Base-by-base conservation (phyloP, 2,329 filamentous ascomycete genomes). In the Stemphylium beticola region DNA sequence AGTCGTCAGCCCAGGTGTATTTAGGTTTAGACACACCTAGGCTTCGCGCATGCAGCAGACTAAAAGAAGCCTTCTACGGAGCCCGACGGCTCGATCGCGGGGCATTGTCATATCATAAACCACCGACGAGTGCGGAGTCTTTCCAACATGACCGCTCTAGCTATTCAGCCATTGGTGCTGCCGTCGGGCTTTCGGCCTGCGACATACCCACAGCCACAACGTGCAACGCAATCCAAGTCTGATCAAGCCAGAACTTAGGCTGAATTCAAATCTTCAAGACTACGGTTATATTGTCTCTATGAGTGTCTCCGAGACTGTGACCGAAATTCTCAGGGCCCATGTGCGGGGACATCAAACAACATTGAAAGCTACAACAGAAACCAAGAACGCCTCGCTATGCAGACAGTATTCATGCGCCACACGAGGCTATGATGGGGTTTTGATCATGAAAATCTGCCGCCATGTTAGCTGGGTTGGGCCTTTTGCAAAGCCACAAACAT, bases 371-470 rank as follows among this genome's bases (percentile, higher is more conserved):
- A 45, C 42, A 45, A 34, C 38, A 40, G 26, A 32, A 32, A 29
- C 46, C 29, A 49, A 22, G 14, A 67, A 73, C 71, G 64, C 68
- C 67, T 62, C 67, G 69, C 71, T 73, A 74, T 72, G 68, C 68
- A 64, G 41, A 20, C 40, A 39, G 45, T 15, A 33, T 29, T 26
- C 38, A 40, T 24, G 24, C 17, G 22, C 26, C 9, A 18, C 38
- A 52, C 24, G 42, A 43, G 22, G n/a, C 51, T 65, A 71, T 14
- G 64, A 66, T 24, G 68, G 65, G 8, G 72, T 69, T 57, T 74
- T 73, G 55, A 74, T 71, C 72, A 74, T 74, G 56, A 74, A 72
- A 55, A 74, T 74, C 69, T 73, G 15, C 11, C 7, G 9, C 20
- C 8, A n/a, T 29, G 49, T 70, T 56, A 71, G 62, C 38, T 36